Conservation (phyloP, 306 rosid species). For the Medicago ruthenica region DNA sequence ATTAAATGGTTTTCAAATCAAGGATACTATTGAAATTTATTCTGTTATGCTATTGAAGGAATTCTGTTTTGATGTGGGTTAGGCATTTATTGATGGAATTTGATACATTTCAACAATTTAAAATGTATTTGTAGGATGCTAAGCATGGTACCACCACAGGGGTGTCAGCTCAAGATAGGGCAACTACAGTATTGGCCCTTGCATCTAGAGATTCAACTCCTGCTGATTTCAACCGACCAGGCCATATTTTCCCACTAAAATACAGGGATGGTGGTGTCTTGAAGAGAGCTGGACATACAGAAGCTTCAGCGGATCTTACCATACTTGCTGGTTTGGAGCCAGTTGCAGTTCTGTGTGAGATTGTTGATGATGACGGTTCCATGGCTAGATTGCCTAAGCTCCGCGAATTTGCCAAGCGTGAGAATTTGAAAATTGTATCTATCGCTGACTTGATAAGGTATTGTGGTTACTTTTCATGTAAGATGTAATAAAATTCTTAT, state of each 20-base stretch:
- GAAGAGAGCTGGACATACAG: slow-evolving; percentile 98
- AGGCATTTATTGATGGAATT: slow-evolving; percentile 13
- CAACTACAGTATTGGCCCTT: slow-evolving; percentile 84
- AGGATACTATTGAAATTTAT: slow-evolving; percentile 16
- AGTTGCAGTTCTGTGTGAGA: slow-evolving; percentile 80
- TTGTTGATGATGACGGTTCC: slow-evolving; percentile 98
- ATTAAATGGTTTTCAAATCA: slow-evolving; percentile 14
- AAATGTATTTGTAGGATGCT: slow-evolving; percentile 64
- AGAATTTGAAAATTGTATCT: slow-evolving; percentile 84
- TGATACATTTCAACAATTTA: slow-evolving; percentile 41
- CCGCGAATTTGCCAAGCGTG: slow-evolving; percentile 70
- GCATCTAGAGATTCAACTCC: slow-evolving; percentile 89
- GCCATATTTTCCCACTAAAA: slow-evolving; percentile 92
- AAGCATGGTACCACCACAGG: slow-evolving; percentile 90
- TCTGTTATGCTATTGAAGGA: slow-evolving; percentile 10
- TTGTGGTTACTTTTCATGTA: slow-evolving; percentile 5
- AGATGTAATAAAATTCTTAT: slow-evolving; percentile 7
- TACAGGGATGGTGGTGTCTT: slow-evolving; percentile 96
- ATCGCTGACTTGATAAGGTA: slow-evolving; percentile 96
- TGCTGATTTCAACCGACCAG: slow-evolving; percentile 89
- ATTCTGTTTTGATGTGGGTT: slow-evolving; percentile 22
- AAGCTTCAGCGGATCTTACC: slow-evolving; percentile 95
- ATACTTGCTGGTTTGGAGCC: slow-evolving; percentile 87
- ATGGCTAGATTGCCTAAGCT: slow-evolving; percentile 97
- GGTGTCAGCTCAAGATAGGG: slow-evolving; percentile 91